Evolutionary conservation across 805 yeast species (phyloP), one percentile per base, ranked within the genome.

Genomic region (Tetrapisispora arboricola): DNA sequence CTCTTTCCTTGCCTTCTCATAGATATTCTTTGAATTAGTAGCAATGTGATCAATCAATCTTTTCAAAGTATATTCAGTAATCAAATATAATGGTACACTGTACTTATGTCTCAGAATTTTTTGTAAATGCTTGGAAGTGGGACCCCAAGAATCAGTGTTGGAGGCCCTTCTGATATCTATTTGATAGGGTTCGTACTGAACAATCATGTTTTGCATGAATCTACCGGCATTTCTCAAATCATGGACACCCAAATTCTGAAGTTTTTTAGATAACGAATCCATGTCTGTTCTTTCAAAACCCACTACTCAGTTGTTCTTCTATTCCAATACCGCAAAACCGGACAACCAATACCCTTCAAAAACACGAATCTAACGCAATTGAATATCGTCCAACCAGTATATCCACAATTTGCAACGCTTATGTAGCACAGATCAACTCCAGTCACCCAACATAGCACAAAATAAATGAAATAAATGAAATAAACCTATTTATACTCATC

Each of bases 101-200:
- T 48, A 54, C 42, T 55, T 47, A 40, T 54, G 52, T 39, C 56
- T 52, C 44, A 52, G 25, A 10, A 64, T 60, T 40, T 64, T 66
- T 28, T 56, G 57, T 47, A 68, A 50, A 44, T 71, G 72, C 32
- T 63, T 59, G 5, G 69, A 58, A 0, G 74, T 66, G 4, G 76
- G 76, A 2, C 76, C 76, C 76, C 76, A 72, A 6, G 69, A 50
- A 48, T 72, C 76, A 4, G 73, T 71, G 38, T 70, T 72, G 13
- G 75, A 71, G 6, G 73, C 67, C 40, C 67, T 66, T 38, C 73
- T 55, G 4, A 71, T 59, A 45, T 60, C 64, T 3, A 58, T 53
- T 42, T 61, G 67, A 41, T 60, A 60, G 2, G 68, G 61, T 36
- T 60, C 63, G 36, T 62, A 60, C 41, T 64, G 64, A 12, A 64